Evolutionary conservation across 2,329 filamentous ascomycete genomes (phyloP).

Genomic region (Pyrenophora seminiperda): DNA sequence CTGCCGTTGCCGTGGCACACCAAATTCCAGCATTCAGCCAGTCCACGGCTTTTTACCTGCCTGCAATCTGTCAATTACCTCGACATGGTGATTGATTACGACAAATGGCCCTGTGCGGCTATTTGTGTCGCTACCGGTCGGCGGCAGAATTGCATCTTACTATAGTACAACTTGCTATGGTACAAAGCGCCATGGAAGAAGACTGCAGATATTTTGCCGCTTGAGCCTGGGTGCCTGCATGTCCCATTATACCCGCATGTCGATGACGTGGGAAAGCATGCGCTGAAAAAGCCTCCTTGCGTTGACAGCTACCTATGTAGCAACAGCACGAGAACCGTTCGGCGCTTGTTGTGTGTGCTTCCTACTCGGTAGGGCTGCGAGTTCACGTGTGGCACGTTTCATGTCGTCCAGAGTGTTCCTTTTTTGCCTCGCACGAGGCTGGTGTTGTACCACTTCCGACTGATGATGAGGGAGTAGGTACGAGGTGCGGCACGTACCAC

Average conservation of each 20-base stretch:
- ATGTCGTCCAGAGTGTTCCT: conserved; percentile 3
- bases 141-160: conserved; percentile 1
- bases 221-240: too few species aligned
- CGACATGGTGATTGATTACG: conserved; percentile 17
- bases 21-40: conserved; percentile 13
- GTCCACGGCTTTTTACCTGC: conserved; percentile 7
- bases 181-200: too few species aligned
- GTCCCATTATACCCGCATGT: too few species aligned
- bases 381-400: conserved; percentile 15
- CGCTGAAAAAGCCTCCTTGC: neutral
- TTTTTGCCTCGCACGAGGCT: conserved; percentile 7
- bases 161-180: too few species aligned
- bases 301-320: neutral
- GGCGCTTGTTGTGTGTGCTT: conserved; percentile 5
- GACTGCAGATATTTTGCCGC: too few species aligned
- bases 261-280: too few species aligned
- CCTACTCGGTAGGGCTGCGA: conserved; percentile 2
- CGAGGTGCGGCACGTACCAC: neutral
- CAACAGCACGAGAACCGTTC: conserved; percentile 9
- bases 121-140: conserved; percentile 6
- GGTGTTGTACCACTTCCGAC: neutral
- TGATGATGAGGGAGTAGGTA: neutral
- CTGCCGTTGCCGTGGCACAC: conserved; percentile 10
- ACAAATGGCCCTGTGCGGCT: conserved; percentile 18
- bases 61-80: conserved; percentile 22